Evolutionary conservation across 306 rosid genomes (phyloP), one percentile per base, ranked within the genome.

Genomic region (Vigna trinervia): DNA sequence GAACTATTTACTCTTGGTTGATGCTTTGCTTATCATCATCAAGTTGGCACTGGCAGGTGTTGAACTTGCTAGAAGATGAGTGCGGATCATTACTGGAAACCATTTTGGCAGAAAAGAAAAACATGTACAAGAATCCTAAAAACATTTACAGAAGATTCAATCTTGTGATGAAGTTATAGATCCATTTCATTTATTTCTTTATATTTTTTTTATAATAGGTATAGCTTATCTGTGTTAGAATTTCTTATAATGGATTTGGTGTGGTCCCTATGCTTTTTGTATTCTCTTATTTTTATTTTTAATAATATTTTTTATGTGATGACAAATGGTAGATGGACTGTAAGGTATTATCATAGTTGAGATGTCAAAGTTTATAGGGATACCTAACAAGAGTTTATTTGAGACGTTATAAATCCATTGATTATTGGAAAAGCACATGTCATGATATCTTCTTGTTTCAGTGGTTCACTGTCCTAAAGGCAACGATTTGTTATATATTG

Each of bases 51-150:
- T 83, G 47, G 39, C 94, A 92, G 97, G 98, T 95, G 78, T 87
- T 95, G 80, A 97, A 92, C 88, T 69, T 95, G 80, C 97, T 95
- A 75, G 96, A 92, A 87, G 97, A 95, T 88, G 98, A 96, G 14
- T 90, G 97, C 61, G 93, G 84, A 66, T 90, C 96, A 59, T 86
- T 95, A 85, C 65, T 94, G 82, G 90, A 89, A 74, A 82, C 83
- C 85, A 82, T 92, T 79, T 83, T 88, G 88, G 87, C 91, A 48
- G 92, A 90, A 84, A 88, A 92, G 76, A 86, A 87, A 77, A 87
- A 77, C 86, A 67, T 66, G 60, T 82, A 22, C 82, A 81, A 47
- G 89, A 80, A 64, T 75, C 85, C 54, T 85, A 80, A 80, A 26
- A 32, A 17, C 62, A 28, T 46, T 57, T 38, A 69, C 71, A 41